A percentile compares a stretch with the other conserved stretches of the same genome.
phyloP scores from a whole-genome alignment of 2,329 filamentous ascomycete species.

The Acephala macrosclerotiorum region DNA sequence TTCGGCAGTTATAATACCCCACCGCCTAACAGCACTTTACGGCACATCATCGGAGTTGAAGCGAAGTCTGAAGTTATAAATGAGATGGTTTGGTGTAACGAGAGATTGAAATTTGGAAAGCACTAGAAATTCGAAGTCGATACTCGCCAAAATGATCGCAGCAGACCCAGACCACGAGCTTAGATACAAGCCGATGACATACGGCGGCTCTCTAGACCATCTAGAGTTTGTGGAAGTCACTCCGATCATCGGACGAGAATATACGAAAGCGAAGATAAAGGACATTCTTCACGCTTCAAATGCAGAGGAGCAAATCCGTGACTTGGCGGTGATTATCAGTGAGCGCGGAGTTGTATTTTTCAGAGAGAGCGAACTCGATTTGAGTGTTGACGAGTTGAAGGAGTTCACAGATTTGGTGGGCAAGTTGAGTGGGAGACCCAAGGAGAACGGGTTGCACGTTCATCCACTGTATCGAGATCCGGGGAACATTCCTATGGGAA shows the following conservation, averaged over 20 bases:
- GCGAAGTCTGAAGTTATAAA: not conserved
- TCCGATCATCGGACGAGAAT: slow-evolving; percentile 68
- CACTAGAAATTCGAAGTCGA: too few relatives aligned
- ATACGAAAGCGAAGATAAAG: slow-evolving; percentile 64
- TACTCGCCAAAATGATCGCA: slow-evolving; percentile 29
- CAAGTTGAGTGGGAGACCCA: slow-evolving; percentile 60
- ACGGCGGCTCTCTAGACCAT: slow-evolving; percentile 34
- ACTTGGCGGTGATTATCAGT: slow-evolving; percentile 62
- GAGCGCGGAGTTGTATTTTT: slow-evolving; percentile 60
- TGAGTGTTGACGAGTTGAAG: slow-evolving; percentile 52
- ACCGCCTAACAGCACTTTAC: not conserved
- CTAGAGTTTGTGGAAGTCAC: slow-evolving; percentile 65
- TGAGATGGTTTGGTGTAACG: not conserved
- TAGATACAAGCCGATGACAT: slow-evolving; percentile 33
- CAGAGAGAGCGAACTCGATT: slow-evolving; percentile 54
- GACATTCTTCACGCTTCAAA: slow-evolving; percentile 68
- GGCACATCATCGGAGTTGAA: not conserved
- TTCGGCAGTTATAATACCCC: slow-evolving; percentile 12
- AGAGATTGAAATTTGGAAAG: too few relatives aligned
- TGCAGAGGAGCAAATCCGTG: slow-evolving; percentile 66
- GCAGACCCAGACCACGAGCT: slow-evolving; percentile 23
- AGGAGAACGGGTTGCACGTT: slow-evolving; percentile 61
- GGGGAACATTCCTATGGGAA: slow-evolving; percentile 47
- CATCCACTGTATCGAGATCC: slow-evolving; percentile 48
- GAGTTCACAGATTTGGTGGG: slow-evolving; percentile 61